These are phyloP conservation scores for Syncephalastrum contaminatum DNA, from an alignment of 371 early-diverging fungal genomes.

Conservation along the genomic window DNA sequence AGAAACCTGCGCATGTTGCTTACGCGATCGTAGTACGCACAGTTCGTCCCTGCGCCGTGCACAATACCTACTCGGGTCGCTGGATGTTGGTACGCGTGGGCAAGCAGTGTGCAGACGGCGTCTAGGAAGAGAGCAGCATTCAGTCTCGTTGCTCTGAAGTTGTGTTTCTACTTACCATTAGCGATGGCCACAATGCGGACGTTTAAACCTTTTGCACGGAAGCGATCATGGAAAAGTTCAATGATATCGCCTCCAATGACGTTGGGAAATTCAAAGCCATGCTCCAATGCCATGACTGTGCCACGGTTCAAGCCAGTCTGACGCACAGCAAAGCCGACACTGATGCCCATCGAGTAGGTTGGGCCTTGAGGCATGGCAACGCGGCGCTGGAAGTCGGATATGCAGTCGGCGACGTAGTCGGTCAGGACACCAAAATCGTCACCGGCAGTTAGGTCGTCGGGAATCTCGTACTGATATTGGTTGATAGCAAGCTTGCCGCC, in stretches of 20 bases:
- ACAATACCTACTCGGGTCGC: slow-evolving; percentile 88
- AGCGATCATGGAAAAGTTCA: slow-evolving; percentile 32
- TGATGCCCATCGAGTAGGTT: slow-evolving; percentile 38
- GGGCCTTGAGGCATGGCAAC: slow-evolving; percentile 6
- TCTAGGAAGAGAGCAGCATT: slow-evolving; percentile 44
- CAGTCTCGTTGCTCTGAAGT: neutral
- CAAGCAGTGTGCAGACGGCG: slow-evolving; percentile 89
- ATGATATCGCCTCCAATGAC: slow-evolving; percentile 42
- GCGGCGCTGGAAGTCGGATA: slow-evolving; percentile 32
- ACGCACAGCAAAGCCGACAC: slow-evolving; percentile 44
- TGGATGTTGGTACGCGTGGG: slow-evolving; percentile 86
- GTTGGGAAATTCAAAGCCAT: slow-evolving; percentile 46
- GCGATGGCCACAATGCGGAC: slow-evolving; percentile 51
- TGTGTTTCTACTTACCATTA: slow-evolving; percentile 30
- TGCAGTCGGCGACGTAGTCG: slow-evolving; percentile 49
- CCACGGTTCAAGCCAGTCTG: slow-evolving; percentile 46
- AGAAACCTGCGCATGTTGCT: slow-evolving; percentile 30
- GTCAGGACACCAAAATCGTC: slow-evolving; percentile 35
- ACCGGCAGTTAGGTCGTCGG: slow-evolving; percentile 75
- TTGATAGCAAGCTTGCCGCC: slow-evolving; percentile 48
- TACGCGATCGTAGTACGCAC: slow-evolving; percentile 72
- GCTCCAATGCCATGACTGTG: slow-evolving; percentile 37
- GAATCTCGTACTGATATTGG: slow-evolving; percentile 73
- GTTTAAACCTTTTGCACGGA: slow-evolving; percentile 40
- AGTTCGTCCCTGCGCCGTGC: slow-evolving; percentile 94